Base-by-base conservation (phyloP, 2,329 filamentous ascomycete genomes). In the Pseudogymnoascus sp. region DNA sequence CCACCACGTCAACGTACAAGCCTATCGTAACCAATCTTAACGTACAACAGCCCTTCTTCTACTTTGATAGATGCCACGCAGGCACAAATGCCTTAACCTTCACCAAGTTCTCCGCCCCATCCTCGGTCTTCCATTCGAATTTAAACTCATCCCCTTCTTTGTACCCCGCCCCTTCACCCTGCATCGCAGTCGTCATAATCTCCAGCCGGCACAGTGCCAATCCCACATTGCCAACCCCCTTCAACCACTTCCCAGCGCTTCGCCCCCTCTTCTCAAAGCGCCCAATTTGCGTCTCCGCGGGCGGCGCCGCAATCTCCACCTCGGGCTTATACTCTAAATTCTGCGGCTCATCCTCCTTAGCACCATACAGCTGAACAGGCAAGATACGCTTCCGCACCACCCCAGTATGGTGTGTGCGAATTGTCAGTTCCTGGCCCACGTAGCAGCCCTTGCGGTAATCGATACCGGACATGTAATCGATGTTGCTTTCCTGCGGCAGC, bases 361-460 rank as follows among this genome's bases (percentile, higher is more conserved):
- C 74, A 5, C 77, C 77, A 73, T 93, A 94, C 14, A 97, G 71
- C 67, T 88, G 77, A 35, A 93, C 86, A 0, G 94, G 94, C 61
- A 99, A 75, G 60, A 97, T 85, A 60, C 94, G 83, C 80, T 97
- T 96, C 65, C 94, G 83, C 42, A 99, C 91, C 14, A 99, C 91
- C 21, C 94, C 94, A 11, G 89, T 92, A 76, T 99, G 94, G 73
- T 92, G 89, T 1, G 94, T 99, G 44, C 94, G 88, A 67, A 97
- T 96, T 1, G 94, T 97, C 67, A 99, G 82, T 75, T 99, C 94
- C 76, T 99, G 94, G 0, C 94, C 94, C 6, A 97, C 85, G 75
- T 99, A 99, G 77, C 94, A 99, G 6, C 94, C 94, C 78, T 99
- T 99, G 72, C 86, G 86, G 78, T 94, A 99, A 76, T 97, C 91